Conservation (phyloP, 352 stramenopile genomes). For the Thalassiosira ordinaria region DNA sequence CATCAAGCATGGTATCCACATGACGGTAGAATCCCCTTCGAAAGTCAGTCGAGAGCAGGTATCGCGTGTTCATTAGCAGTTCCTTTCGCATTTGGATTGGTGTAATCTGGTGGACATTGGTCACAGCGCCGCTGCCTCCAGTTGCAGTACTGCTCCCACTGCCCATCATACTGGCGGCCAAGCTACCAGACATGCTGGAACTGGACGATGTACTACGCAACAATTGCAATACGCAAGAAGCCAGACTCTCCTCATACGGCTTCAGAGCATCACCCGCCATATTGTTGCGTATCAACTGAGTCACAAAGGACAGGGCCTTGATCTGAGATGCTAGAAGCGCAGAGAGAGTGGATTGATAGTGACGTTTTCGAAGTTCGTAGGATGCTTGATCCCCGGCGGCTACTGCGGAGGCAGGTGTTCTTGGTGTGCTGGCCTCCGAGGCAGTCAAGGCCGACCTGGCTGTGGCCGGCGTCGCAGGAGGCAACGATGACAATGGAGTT, state of each 20-base stretch:
- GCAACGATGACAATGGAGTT: neutral
- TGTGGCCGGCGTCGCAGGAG: neutral
- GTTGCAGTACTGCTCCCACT: too few relatives aligned
- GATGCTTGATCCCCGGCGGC: neutral
- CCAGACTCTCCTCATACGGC: slow-evolving; percentile 93
- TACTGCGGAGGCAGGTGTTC: neutral
- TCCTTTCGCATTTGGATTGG: slow-evolving; percentile 92
- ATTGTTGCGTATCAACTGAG: slow-evolving; percentile 93
- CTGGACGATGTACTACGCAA: too few relatives aligned
- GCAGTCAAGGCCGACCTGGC: too few relatives aligned
- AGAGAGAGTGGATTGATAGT: neutral
- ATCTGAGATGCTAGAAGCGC: slow-evolving; percentile 93
- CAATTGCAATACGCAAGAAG: slow-evolving; percentile 93
- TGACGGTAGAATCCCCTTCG: slow-evolving; percentile 94
- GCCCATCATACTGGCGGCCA: too few relatives aligned
- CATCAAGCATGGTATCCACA: slow-evolving; percentile 94
- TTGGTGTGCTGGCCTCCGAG: too few relatives aligned
- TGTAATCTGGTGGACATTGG: slow-evolving; percentile 92
- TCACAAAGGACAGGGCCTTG: slow-evolving; percentile 98
- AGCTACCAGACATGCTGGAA: too few relatives aligned
- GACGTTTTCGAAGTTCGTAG: slow-evolving; percentile 10
- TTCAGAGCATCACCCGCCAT: slow-evolving; percentile 82
- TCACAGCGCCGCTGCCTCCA: too few relatives aligned
- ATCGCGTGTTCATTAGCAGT: slow-evolving; percentile 93
- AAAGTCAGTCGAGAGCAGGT: slow-evolving; percentile 98